Evolutionary conservation across 176 grass and related monocot species (phyloP).

Genomic region (Raddia guianensis): DNA sequence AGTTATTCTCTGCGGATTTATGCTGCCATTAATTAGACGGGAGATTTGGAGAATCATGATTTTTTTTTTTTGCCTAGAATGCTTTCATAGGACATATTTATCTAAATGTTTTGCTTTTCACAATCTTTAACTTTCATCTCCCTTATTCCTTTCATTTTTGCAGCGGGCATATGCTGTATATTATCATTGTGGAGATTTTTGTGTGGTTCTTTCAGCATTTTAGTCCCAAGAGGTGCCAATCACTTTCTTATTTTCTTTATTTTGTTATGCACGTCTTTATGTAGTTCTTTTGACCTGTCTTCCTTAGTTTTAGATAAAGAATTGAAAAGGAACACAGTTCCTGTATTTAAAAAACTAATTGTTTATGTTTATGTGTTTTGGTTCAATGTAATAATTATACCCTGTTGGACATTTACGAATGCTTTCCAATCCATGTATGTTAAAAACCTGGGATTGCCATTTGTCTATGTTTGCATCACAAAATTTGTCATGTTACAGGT

Average conservation of each 20-base stretch:
- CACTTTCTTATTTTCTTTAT: conserved; percentile 14
- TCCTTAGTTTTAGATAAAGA: not conserved
- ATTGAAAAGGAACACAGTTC: not conserved
- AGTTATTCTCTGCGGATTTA: not conserved
- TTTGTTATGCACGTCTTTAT: not conserved
- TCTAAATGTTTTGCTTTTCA: not conserved
- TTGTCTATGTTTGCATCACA: not conserved
- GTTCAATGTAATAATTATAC: too few species aligned
- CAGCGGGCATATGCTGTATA: conserved; percentile 30
- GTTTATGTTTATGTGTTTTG: not conserved
- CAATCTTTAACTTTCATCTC: conserved; percentile 1
- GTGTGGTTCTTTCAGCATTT: conserved; percentile 31
- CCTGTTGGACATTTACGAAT: not conserved
- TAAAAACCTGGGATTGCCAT: not conserved
- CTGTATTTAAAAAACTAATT: not conserved
- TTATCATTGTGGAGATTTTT: conserved; percentile 43
- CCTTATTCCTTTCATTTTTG: conserved; percentile 46
- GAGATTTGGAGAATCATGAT: not conserved
- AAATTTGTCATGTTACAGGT: not conserved
- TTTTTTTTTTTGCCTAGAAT: not conserved
- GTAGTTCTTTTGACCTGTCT: not conserved
- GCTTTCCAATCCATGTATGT: not conserved
- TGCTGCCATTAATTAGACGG: not conserved
- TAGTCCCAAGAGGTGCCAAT: conserved; percentile 32
- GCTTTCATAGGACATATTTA: conserved; percentile 1